Evolutionary conservation across 177 flowering plant species (phyloP).

Genomic region (Vitis hybrid): DNA sequence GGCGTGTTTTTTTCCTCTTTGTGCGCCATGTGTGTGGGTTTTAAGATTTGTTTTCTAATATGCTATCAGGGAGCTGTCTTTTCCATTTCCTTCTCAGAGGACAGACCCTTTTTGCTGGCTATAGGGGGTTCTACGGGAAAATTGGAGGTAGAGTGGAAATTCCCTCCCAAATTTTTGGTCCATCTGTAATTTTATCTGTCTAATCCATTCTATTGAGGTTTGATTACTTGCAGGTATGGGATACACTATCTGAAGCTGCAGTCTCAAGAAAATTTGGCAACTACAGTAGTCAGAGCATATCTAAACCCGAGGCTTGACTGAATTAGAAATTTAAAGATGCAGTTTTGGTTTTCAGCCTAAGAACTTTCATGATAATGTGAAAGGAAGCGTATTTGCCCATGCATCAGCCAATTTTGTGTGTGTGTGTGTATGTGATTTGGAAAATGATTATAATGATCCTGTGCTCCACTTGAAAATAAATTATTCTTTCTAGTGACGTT

Average conservation of each 20-base stretch:
- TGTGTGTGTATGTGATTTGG: too few species aligned
- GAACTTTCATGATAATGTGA: not conserved
- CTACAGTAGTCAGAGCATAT: conserved; percentile 4
- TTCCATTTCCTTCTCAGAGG: conserved; percentile 71
- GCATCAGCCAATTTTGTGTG: too few species aligned
- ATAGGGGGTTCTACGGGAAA: conserved; percentile 88
- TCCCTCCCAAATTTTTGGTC: not conserved
- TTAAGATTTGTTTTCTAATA: not conserved
- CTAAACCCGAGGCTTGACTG: not conserved
- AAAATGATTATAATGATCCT: too few species aligned
- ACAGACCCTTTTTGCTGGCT: conserved; percentile 72
- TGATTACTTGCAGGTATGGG: conserved; percentile 58
- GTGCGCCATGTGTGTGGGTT: not conserved
- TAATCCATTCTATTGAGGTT: not conserved
- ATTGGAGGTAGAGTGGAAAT: conserved; percentile 55
- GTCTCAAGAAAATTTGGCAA: conserved; percentile 48
- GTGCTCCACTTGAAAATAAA: too few species aligned
- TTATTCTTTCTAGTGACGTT: too few species aligned
- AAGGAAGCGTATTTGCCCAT: too few species aligned
- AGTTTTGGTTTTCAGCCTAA: not conserved
- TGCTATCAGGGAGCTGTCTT: conserved; percentile 73
- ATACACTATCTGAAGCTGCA: conserved; percentile 48
- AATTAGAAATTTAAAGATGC: not conserved
- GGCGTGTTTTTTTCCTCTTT: too few species aligned
- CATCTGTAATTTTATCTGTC: not conserved